phyloP scores from a whole-genome alignment of 225 moss, liverwort and hornwort genomes.

The Sphagnum tenellum region DNA sequence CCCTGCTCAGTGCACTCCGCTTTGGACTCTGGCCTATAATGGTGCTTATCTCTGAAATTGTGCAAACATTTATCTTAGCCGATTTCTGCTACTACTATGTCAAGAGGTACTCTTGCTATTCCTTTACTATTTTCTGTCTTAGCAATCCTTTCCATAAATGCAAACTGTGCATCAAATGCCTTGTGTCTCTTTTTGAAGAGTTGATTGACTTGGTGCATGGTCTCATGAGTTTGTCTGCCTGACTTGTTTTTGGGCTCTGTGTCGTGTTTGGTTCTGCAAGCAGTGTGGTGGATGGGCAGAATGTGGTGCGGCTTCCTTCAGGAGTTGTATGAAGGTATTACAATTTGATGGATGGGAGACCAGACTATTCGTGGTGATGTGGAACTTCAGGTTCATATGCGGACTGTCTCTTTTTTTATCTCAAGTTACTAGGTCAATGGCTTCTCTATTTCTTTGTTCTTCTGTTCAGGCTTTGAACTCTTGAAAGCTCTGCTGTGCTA shows the following conservation, averaged over 20 bases:
- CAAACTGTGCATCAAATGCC: too few species aligned
- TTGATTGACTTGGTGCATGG: not conserved
- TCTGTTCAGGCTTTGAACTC: not conserved
- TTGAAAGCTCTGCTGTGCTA: not conserved
- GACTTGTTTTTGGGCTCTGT: not conserved
- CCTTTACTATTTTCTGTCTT: too few species aligned
- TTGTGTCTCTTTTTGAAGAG: too few species aligned
- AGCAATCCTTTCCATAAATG: too few species aligned
- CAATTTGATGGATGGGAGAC: too few species aligned
- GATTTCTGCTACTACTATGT: slow-evolving; percentile 94
- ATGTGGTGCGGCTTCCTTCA: slow-evolving; percentile 85
- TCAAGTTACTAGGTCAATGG: not conserved
- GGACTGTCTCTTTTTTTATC: not conserved
- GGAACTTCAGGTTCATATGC: slow-evolving; percentile 3
- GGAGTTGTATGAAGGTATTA: too few species aligned
- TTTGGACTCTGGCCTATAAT: slow-evolving; percentile 72
- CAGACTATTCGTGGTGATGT: slow-evolving; percentile 60
- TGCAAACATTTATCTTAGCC: slow-evolving; percentile 76
- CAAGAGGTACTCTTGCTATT: slow-evolving; percentile 35
- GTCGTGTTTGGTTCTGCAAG: slow-evolving; percentile 2
- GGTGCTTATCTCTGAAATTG: slow-evolving; percentile 58
- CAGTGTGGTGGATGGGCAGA: slow-evolving; percentile 90
- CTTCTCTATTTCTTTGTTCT: not conserved
- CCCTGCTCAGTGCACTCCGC: slow-evolving; percentile 56
- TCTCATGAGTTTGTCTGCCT: too few species aligned